These are phyloP conservation scores for Stephania yunnanensis DNA, from an alignment of 164 flowering plant genomes.

Conservation along the genomic window DNA sequence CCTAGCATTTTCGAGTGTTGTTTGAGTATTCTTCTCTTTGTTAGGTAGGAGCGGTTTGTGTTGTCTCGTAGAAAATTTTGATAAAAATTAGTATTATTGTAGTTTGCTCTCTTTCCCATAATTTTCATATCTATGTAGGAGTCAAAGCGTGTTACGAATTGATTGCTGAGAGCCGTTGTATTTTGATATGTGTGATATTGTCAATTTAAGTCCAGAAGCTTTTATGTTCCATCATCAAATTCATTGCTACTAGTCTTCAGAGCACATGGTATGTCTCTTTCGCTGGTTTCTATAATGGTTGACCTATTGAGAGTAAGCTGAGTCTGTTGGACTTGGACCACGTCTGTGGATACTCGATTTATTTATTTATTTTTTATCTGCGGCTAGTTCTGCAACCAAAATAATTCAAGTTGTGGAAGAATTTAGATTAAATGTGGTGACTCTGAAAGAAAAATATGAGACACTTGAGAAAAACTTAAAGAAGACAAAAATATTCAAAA, in stretches of 20 bases:
- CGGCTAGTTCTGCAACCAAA: not conserved
- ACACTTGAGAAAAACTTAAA: too few species aligned
- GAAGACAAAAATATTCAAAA: too few species aligned
- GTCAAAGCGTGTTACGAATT: not conserved
- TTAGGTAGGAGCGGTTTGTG: not conserved
- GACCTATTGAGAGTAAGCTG: not conserved
- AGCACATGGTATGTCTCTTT: not conserved
- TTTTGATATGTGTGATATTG: not conserved
- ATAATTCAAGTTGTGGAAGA: not conserved
- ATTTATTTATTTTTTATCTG: too few species aligned
- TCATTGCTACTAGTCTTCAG: not conserved
- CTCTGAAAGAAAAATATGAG: too few species aligned
- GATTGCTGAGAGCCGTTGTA: not conserved
- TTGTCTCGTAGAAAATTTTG: not conserved
- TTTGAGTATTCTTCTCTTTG: not conserved
- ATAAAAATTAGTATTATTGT: not conserved
- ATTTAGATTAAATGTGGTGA: not conserved
- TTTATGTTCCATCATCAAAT: not conserved
- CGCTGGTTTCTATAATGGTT: not conserved
- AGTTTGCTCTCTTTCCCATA: not conserved
- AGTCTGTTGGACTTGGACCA: not conserved
- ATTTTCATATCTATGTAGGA: not conserved
- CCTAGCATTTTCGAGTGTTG: not conserved
- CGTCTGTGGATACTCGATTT: not conserved
- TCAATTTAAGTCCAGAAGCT: not conserved